Base-by-base conservation (phyloP, 805 yeast species). In the Nematodospora valgi region DNA sequence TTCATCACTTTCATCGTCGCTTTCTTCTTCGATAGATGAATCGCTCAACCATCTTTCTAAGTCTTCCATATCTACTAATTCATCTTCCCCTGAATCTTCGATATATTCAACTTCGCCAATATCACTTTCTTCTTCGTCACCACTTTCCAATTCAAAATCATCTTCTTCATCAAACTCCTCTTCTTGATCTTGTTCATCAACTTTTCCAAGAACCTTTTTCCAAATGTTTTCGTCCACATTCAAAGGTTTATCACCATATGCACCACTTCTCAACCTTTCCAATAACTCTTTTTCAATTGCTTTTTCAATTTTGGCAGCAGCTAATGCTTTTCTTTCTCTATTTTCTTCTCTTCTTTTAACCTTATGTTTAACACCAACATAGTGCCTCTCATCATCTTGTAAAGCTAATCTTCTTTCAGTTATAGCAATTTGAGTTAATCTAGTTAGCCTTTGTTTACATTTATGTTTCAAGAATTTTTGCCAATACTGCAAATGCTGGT, bases 181-280 rank as follows among this genome's bases (percentile, higher is more conserved):
- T 49, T 82, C 83, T 38, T 81, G 80, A 35, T 74, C 74, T 27
- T 63, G 64, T 18, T 65, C 63, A 37, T 70, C 80, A 47, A 75
- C 74, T 44, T 68, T 74, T 42, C 89, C 88, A 68, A 93, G 76
- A 16, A 93, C 94, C 68, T 81, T 86, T 74, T 83, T 82, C 98
- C 98, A 93, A 41, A 93, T 79, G 64, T 82, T 82, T 54, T 91
- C 96, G 52, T 93, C 98, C 23, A 93, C 98, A 54, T 93, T 93
- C 56, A 93, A 71, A 38, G 98, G 98, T 61, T 91, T 86, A 56
- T 93, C 98, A 46, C 98, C 98, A 57, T 93, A 93, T 2, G 98
- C 98, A 42, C 98, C 98, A 54, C 91, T 80, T 78, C 93, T 93
- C 54, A 93, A 76, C 62, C 98, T 80, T 36, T 89, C 96, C 54